phyloP scores from a whole-genome alignment of 2,329 filamentous ascomycete species.

The Sordariomycetes sp. region DNA sequence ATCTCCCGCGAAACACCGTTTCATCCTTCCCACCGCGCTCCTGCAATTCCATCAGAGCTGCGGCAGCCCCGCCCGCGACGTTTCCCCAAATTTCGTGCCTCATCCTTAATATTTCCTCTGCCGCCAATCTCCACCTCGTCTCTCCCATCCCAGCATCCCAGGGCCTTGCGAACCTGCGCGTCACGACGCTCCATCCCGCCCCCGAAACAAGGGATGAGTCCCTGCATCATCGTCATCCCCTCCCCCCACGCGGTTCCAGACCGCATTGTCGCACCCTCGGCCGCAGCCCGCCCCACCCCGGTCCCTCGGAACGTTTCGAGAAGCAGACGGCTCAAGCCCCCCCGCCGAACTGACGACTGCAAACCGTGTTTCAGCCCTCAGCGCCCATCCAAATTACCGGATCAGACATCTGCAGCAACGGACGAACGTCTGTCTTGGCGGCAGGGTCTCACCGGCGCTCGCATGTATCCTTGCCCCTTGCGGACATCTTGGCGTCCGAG shows the following conservation, averaged over 20 bases:
- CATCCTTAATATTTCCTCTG: background rate
- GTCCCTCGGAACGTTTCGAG: background rate
- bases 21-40: background rate
- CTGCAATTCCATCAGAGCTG: background rate
- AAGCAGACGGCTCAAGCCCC: background rate
- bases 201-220: background rate
- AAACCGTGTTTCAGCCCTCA: background rate
- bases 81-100: background rate
- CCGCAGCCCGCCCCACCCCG: background rate
- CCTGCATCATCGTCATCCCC: background rate
- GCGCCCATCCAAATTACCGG: background rate
- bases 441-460: background rate
- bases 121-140: background rate
- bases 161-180: no score
- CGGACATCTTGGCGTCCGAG: background rate
- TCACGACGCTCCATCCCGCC: background rate
- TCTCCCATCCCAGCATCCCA: background rate
- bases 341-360: background rate
- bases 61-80: background rate
- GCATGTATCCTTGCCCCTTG: background rate
- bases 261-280: no score
- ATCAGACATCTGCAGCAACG: background rate
- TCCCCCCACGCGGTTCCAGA: background rate
- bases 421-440: background rate
- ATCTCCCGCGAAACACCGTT: background rate